A percentile compares a stretch with the other conserved stretches of the same genome.
Conservation (phyloP, 1,284 basidiomycete species). For the Fomitopsis schrenkii region DNA sequence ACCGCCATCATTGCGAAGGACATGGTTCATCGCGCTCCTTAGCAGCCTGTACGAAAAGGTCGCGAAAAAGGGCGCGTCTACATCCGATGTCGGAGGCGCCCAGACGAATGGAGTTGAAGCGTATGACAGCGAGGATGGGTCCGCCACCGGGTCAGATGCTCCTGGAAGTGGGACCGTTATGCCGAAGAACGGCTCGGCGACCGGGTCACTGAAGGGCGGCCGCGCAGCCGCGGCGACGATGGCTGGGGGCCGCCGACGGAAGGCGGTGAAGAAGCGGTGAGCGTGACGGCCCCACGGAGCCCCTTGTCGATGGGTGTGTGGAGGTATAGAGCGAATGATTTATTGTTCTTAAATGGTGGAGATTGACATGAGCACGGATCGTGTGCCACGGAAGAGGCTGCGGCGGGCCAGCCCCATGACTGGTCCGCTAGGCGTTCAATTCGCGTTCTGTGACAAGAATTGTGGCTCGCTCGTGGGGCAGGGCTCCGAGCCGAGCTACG, state of each 20-base stretch:
- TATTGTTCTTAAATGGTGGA: background rate
- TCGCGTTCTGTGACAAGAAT: background rate
- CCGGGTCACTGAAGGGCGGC: constrained; percentile 13
- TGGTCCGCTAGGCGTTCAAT: background rate
- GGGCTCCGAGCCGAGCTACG: background rate
- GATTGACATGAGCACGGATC: background rate
- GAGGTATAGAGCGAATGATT: background rate
- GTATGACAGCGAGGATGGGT: constrained; percentile 31
- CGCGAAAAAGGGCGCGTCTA: constrained; percentile 20
- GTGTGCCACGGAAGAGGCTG: background rate
- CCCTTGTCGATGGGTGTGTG: background rate
- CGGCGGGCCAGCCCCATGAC: background rate
- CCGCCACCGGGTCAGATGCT: constrained; percentile 30
- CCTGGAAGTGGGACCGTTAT: constrained; percentile 39
- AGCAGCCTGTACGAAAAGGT: constrained; percentile 30
- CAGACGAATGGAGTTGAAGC: constrained; percentile 13
- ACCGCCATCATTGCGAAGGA: constrained; percentile 41
- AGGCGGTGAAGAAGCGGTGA: constrained; percentile 40
- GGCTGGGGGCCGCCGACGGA: constrained; percentile 59
- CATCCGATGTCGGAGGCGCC: constrained; percentile 12
- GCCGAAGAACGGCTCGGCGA: constrained; percentile 21
- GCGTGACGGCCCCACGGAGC: background rate
- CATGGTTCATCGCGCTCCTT: constrained; percentile 48
- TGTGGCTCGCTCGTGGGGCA: background rate
- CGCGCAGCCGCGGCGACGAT: constrained; percentile 39